Evolutionary conservation across 1,284 basidiomycete species (phyloP), one percentile per base, ranked within the genome.

Genomic region (Fomitiporia mediterranea): DNA sequence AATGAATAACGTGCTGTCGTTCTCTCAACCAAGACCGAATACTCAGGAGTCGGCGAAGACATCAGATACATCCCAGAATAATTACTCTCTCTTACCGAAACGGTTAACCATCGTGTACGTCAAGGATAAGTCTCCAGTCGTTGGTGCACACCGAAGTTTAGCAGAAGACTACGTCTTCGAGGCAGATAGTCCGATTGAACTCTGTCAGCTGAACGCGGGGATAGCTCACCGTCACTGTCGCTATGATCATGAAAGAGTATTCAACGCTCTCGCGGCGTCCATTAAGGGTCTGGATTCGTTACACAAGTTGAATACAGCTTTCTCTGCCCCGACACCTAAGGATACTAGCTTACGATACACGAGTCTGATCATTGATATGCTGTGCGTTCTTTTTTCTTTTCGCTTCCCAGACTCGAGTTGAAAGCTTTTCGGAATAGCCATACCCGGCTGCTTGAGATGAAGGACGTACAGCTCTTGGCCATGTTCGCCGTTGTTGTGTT

Each of bases 391-490:
- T 25, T 57, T 21, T 42, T 19, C 17, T 48, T 28, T 30, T 6
- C 35, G 1, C 11, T 25, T 44, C 7, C 11, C 8, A 30, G 28
- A 7, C 46, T 21, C 9, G 7, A 54, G 37, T 32, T 25, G n/a
- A n/a, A 48, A 35, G 5, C 30, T 25, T 38, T 57, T 17, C 30
- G 58, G 40, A 55, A 40, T 57, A 93, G 89, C 57, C 85, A 92
- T 61, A 64, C 70, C 1, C 79, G 88, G 59, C 75, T 91, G 32
- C 77, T 81, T 4, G 75, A 74, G 23, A 74, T 74, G 28, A 87
- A 82, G 62, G 91, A 95, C 65, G 69, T 93, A 0, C 91, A 94
- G 64, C 86, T 92, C 74, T 75, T 95, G 2, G 89, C 88, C 0
- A 85, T 94, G 74, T 65, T 94, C 0, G 79, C 89, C 0, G 77